These are phyloP conservation scores for Diutina rugosa DNA, from an alignment of 1,139 yeast species.

Conservation along the genomic window DNA sequence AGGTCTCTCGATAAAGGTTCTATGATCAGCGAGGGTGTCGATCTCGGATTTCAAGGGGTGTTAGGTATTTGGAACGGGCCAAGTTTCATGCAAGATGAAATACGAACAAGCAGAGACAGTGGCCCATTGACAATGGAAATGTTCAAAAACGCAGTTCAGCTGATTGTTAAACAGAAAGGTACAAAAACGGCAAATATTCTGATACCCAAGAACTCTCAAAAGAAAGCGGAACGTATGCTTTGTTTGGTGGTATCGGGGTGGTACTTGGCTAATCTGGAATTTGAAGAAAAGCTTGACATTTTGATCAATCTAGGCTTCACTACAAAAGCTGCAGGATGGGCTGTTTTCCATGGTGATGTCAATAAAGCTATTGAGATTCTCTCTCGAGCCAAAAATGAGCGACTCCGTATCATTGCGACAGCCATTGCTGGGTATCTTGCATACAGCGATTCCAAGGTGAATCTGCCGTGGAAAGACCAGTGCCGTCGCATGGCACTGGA, in stretches of 20 bases:
- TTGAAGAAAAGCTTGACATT: slow-evolving; percentile 53
- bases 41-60: slow-evolving; percentile 82
- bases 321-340: slow-evolving; percentile 97
- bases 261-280: slow-evolving; percentile 69
- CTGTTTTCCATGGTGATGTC: slow-evolving; percentile 87
- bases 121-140: slow-evolving; percentile 27
- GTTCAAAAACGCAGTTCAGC: slow-evolving; percentile 29
- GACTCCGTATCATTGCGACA: slow-evolving; percentile 71
- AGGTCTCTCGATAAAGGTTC: slow-evolving; percentile 56
- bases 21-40: slow-evolving; percentile 56
- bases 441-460: slow-evolving; percentile 45
- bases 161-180: slow-evolving; percentile 29
- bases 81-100: slow-evolving; percentile 45
- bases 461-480: slow-evolving; percentile 88
- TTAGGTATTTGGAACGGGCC: slow-evolving; percentile 83
- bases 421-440: slow-evolving; percentile 92
- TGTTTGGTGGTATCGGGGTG: slow-evolving; percentile 86
- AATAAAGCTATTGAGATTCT: slow-evolving; percentile 67
- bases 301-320: slow-evolving; percentile 48
- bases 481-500: slow-evolving; percentile 82
- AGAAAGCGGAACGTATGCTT: slow-evolving; percentile 43
- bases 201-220: slow-evolving; percentile 18
- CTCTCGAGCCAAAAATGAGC: slow-evolving; percentile 43
- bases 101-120: slow-evolving; percentile 25
- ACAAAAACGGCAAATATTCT: slow-evolving; percentile 33